Evolutionary conservation across 202 grass and related monocot genomes (phyloP).

Genomic region (Setaria italica): DNA sequence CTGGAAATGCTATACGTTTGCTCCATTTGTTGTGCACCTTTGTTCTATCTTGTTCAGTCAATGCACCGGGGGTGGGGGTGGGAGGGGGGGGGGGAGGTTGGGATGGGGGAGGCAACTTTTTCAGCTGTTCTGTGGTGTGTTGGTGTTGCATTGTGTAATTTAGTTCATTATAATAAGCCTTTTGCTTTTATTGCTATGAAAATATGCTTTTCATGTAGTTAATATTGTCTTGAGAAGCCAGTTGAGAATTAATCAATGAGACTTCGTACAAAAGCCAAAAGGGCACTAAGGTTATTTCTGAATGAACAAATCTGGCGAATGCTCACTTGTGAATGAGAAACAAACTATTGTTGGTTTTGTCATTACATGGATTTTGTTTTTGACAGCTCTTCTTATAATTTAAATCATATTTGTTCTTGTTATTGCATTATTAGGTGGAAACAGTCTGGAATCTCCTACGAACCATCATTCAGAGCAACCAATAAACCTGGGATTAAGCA

Average conservation of each 20-base stretch:
- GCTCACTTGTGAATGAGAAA: constrained; percentile 6
- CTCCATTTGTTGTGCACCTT: constrained; percentile 2
- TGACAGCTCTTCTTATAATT: constrained; percentile 43
- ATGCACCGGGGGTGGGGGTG: not conserved
- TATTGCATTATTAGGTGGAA: constrained; percentile 61
- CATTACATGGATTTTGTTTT: constrained; percentile 35
- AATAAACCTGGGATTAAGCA: constrained; percentile 56
- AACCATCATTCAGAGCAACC: constrained; percentile 62
- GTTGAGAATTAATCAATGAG: constrained; percentile 6
- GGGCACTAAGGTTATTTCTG: constrained; percentile 4
- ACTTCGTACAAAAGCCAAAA: not conserved
- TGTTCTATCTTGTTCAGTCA: constrained; percentile 12
- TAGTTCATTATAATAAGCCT: not conserved
- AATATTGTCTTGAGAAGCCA: not conserved
- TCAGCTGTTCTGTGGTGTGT: not conserved
- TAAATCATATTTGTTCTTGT: constrained; percentile 42
- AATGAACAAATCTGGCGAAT: constrained; percentile 5
- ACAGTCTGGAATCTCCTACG: constrained; percentile 54
- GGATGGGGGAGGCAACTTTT: not conserved
- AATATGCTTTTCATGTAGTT: not conserved
- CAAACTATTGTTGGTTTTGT: not conserved
- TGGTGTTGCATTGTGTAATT: constrained; percentile 13
- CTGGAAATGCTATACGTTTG: constrained; percentile 6
- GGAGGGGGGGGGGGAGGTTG: too few species aligned
- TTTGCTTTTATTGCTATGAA: constrained; percentile 16